These are phyloP conservation scores for Trametes sanguinea DNA, from an alignment of 768 basidiomycete species.

Conservation along the genomic window DNA sequence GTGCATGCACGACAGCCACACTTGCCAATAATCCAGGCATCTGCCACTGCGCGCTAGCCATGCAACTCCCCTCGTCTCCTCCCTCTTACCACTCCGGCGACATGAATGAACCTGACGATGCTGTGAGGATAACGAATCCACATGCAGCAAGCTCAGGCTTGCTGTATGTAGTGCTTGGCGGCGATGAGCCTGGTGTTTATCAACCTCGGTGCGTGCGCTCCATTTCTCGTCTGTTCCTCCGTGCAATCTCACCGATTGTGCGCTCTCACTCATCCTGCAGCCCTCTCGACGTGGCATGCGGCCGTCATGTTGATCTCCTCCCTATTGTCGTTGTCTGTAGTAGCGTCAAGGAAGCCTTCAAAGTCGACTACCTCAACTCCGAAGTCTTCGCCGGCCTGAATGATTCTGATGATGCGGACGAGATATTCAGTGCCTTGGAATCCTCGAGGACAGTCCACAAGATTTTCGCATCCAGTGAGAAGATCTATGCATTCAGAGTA, in stretches of 20 bases:
- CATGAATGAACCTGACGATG: background rate
- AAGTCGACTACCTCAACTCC: background rate
- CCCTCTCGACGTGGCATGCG: background rate
- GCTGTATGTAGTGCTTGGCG: background rate
- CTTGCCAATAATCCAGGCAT: background rate
- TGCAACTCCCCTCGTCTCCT: background rate
- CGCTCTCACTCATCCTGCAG: background rate
- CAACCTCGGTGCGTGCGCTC: background rate
- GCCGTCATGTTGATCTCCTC: background rate
- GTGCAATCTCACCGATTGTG: no score
- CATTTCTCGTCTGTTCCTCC: background rate
- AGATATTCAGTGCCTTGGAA: background rate
- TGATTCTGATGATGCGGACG: background rate
- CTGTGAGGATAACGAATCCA: background rate
- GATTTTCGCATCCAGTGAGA: background rate
- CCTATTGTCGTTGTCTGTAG: slow-evolving; percentile 5
- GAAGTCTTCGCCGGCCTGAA: background rate
- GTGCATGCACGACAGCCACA: background rate
- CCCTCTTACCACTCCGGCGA: background rate
- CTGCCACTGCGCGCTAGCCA: background rate
- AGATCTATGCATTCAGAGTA: background rate
- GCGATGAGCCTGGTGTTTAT: background rate
- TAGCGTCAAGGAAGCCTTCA: background rate
- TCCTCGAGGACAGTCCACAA: background rate
- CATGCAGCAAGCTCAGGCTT: background rate